Base-by-base conservation (phyloP, 108 stramenopile genomes). In the Asterionellopsis glacialis region DNA sequence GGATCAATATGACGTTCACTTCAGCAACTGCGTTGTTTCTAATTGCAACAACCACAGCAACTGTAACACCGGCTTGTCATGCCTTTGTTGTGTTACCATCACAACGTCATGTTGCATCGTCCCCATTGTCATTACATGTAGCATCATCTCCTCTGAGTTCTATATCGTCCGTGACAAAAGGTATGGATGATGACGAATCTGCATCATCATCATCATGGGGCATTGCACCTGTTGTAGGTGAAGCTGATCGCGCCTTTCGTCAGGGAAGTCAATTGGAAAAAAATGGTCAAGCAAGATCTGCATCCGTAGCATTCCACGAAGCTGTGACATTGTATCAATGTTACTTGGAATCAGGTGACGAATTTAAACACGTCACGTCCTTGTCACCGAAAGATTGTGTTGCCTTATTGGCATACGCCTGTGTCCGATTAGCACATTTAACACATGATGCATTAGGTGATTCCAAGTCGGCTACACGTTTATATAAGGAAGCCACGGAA, bases 271-370 rank as follows among this genome's bases (percentile, higher is more conserved):
- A 74, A 59, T 66, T 88, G 57, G 91, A 92, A 65, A 74, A 79
- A 59, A 64, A 68, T 16, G 91, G 91, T 25, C 70, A 83, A 54
- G 63, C 86, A 22, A 78, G 91, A 38, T 68, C 77, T 9, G 87
- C 91, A 9, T 60, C 64, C 16, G 84, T 74, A 4, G 75, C 80
- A 5, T 88, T 87, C 65, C 91, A 93, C 59, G 85, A 90, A 70
- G 85, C 88, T 4, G 91, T 88, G 0, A 93, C 91, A 9, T 64
- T 93, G 13, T 93, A 81, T 64, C 91, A 93, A 51, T 88, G 91
- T 69, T 93, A 65, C 68, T 59, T 90, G 25, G 86, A 90, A 26
- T 63, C 57, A 14, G 45, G 63, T 0, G 59, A 73, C 24, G 71
- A 63, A 10, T 93, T 93, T 72, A 64, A 57, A 49, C 86, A 86